These are phyloP conservation scores for Sarocladium kiliense DNA, from an alignment of 2,329 filamentous ascomycete genomes.

Conservation along the genomic window DNA sequence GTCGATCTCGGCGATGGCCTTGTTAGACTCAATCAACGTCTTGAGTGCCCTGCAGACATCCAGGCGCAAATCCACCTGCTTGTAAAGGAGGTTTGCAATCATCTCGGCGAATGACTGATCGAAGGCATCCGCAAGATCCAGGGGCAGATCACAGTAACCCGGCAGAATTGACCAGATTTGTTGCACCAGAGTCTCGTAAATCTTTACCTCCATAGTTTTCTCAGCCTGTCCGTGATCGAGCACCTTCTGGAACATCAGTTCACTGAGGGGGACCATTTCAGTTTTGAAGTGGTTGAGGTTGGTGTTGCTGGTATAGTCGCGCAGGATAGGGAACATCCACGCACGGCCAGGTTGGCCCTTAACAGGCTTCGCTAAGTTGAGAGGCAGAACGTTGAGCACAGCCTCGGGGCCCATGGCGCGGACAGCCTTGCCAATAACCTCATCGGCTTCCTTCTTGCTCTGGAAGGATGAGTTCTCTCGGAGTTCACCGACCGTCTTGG, in stretches of 20 bases:
- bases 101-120: constrained; percentile 88
- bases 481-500: constrained; percentile 78
- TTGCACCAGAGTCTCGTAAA: constrained; percentile 92
- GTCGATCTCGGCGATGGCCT: constrained; percentile 68
- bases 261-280: constrained; percentile 85
- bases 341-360: constrained; percentile 78
- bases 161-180: constrained; percentile 93
- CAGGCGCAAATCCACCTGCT: constrained; percentile 79
- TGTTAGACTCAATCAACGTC: constrained; percentile 85
- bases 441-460: constrained; percentile 92
- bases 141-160: constrained; percentile 87
- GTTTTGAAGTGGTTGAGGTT: constrained; percentile 77
- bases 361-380: constrained; percentile 76
- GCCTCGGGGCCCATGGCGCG: constrained; percentile 84
- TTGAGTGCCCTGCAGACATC: constrained; percentile 85
- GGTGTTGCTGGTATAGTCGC: constrained; percentile 87
- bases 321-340: constrained; percentile 88
- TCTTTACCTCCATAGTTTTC: constrained; percentile 95
- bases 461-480: constrained; percentile 83
- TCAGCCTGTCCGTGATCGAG: constrained; percentile 75
- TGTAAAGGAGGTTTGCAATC: constrained; percentile 85
- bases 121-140: constrained; percentile 72
- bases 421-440: constrained; percentile 82
- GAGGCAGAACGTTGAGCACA: constrained; percentile 74
- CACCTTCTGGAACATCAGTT: constrained; percentile 83